phyloP scores from a whole-genome alignment of 257 asterid genomes.

The Henckelia pumila region DNA sequence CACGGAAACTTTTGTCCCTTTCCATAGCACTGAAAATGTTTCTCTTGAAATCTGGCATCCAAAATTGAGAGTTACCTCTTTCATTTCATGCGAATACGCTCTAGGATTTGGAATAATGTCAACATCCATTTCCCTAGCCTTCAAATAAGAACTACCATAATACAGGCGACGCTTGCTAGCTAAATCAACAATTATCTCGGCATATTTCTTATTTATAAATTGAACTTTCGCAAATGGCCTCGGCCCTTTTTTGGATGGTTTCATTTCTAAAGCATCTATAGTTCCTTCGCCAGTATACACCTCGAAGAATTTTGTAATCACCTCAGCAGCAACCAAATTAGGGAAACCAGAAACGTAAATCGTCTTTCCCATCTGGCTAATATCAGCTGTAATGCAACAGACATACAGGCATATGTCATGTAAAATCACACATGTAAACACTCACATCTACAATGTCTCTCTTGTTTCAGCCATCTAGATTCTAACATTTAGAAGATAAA shows the following conservation, averaged over 20 bases:
- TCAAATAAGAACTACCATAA: constrained; percentile 53
- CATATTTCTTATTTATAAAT: constrained; percentile 32
- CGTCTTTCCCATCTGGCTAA: background rate
- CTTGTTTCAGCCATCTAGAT: background rate
- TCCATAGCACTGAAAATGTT: constrained; percentile 55
- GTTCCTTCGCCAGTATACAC: background rate
- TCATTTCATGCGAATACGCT: constrained; percentile 36
- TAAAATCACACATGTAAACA: background rate
- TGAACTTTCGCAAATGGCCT: constrained; percentile 73
- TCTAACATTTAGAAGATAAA: too few relatives aligned
- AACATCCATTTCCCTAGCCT: constrained; percentile 37
- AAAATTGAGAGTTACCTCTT: constrained; percentile 40
- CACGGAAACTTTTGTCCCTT: constrained; percentile 32
- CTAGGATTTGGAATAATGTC: constrained; percentile 39
- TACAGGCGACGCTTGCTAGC: constrained; percentile 37
- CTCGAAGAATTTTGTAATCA: background rate
- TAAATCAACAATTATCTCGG: constrained; percentile 33
- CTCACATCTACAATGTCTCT: background rate
- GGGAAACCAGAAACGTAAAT: background rate
- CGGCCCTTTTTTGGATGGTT: constrained; percentile 22
- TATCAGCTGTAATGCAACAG: constrained; percentile 22
- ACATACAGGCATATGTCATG: background rate
- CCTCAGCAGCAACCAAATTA: background rate
- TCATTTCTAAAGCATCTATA: background rate
- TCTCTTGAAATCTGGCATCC: constrained; percentile 62